These are phyloP conservation scores for Geum urbanum DNA, from an alignment of 306 rosid genomes.

Conservation along the genomic window DNA sequence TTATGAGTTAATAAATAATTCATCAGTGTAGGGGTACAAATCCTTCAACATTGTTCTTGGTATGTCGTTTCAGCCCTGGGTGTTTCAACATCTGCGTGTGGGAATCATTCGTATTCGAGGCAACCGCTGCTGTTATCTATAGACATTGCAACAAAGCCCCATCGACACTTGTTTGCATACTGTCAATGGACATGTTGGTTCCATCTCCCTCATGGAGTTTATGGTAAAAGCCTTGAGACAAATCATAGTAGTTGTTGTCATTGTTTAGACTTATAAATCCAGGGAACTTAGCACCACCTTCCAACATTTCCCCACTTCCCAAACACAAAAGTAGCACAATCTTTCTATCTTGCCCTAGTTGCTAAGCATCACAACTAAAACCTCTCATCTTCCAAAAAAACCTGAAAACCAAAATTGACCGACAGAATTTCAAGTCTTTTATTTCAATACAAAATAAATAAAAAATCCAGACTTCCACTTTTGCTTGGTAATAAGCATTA, in stretches of 20 bases:
- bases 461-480: no score
- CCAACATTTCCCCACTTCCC: conserved; percentile 54
- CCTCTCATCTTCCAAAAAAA: neutral
- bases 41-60: conserved; percentile 80
- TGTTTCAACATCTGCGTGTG: conserved; percentile 88
- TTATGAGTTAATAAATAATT: no score
- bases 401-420: no score
- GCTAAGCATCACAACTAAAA: neutral
- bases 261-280: conserved; percentile 67
- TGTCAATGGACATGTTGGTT: conserved; percentile 93
- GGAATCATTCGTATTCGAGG: conserved; percentile 93
- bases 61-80: conserved; percentile 70
- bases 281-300: conserved; percentile 64
- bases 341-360: neutral
- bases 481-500: no score
- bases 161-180: conserved; percentile 81
- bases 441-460: no score
- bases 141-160: conserved; percentile 99
- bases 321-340: neutral
- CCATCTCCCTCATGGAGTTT: conserved; percentile 71
- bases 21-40: no score
- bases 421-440: no score
- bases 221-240: conserved; percentile 86
- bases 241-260: conserved; percentile 59
- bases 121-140: conserved; percentile 93